Conservation (phyloP, 352 stramenopile genomes). For the Pythium myriotylum region DNA sequence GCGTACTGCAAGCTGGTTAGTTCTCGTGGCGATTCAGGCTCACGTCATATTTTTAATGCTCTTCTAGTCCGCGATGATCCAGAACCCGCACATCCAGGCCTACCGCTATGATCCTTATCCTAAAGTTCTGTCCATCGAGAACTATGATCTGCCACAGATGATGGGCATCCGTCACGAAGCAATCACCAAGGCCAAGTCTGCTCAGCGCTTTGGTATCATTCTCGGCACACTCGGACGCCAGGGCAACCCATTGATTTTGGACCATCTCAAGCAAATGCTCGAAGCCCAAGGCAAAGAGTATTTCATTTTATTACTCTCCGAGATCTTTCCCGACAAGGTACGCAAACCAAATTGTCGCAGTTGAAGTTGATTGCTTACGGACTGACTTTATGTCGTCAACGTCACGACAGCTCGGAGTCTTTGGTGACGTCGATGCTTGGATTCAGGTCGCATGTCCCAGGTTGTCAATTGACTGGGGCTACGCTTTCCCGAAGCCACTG, state of each 20-base stretch:
- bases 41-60: not conserved
- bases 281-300: conserved; percentile 86
- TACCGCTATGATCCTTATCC: conserved; percentile 99
- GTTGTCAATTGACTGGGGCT: conserved; percentile 99
- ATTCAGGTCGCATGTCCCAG: conserved; percentile 99
- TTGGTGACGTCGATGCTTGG: conserved; percentile 94
- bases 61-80: conserved; percentile 98
- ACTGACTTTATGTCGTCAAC: not conserved
- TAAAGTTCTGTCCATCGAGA: conserved; percentile 96
- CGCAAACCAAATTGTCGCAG: not conserved
- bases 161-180: conserved; percentile 87
- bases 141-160: conserved; percentile 97
- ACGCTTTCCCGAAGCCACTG: conserved; percentile 95
- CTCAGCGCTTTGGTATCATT: conserved; percentile 95
- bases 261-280: conserved; percentile 91
- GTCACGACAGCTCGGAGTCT: conserved; percentile 74
- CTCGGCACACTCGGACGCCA: conserved; percentile 98
- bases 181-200: conserved; percentile 71
- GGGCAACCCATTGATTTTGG: conserved; percentile 97
- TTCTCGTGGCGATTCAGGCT: no score
- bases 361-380: not conserved
- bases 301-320: conserved; percentile 96
- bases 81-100: conserved; percentile 94
- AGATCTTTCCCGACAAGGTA: conserved; percentile 95
- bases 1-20: not conserved